phyloP scores from a whole-genome alignment of 139 green algal genomes.

The Chlamydomonas schloesseri region DNA sequence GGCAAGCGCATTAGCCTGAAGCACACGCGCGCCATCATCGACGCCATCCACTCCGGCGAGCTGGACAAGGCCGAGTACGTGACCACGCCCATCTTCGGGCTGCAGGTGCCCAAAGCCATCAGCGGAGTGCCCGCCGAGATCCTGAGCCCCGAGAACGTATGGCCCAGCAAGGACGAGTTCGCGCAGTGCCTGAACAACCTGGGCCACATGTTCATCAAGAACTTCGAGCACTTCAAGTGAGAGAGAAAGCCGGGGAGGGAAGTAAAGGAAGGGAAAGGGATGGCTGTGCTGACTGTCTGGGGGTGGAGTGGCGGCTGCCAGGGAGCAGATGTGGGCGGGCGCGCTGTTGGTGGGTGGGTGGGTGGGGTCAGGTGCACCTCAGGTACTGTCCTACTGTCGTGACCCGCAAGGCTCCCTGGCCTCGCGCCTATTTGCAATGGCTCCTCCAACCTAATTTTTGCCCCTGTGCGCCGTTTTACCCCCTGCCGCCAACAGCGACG shows the following conservation, averaged over 20 bases:
- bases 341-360: no score
- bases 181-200: constrained; percentile 73
- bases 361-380: no score
- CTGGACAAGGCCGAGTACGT: constrained; percentile 72
- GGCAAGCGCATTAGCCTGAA: constrained; percentile 92
- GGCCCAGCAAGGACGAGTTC: constrained; percentile 77
- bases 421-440: no score
- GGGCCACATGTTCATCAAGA: constrained; percentile 66
- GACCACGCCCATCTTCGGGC: constrained; percentile 85
- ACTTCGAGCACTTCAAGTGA: constrained; percentile 48
- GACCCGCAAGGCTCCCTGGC: no score
- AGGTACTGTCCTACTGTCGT: no score
- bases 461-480: not conserved
- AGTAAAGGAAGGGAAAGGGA: no score
- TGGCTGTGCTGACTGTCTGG: not conserved
- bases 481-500: constrained; percentile 29
- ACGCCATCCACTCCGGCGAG: constrained; percentile 94
- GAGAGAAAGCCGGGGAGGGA: no score
- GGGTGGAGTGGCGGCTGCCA: constrained; percentile 15
- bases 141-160: constrained; percentile 75
- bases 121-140: constrained; percentile 81
- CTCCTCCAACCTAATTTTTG: not conserved
- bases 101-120: constrained; percentile 76
- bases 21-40: constrained; percentile 95
- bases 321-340: no score